phyloP scores from a whole-genome alignment of 352 stramenopile species.

The Phytophthora syringae region DNA sequence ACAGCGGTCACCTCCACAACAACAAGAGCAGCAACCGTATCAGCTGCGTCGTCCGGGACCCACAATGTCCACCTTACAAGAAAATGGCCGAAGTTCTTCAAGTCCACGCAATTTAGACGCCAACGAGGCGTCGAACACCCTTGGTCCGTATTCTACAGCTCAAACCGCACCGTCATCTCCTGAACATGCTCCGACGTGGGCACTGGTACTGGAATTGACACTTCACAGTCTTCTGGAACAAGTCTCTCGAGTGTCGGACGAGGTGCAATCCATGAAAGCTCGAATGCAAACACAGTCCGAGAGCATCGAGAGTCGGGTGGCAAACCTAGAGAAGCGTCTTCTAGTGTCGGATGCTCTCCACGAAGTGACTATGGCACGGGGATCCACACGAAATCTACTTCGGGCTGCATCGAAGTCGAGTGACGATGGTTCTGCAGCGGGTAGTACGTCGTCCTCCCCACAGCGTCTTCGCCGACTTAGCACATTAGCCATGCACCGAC shows the following conservation, averaged over 20 bases:
- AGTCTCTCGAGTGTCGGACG: constrained; percentile 54
- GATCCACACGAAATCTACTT: constrained; percentile 24
- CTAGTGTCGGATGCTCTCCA: constrained; percentile 57
- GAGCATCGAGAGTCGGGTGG: constrained; percentile 42
- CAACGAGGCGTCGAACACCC: constrained; percentile 3
- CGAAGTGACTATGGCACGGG: constrained; percentile 44
- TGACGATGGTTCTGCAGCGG: constrained; percentile 14
- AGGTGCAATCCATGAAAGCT: constrained; percentile 58
- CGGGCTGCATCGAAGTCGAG: constrained; percentile 18
- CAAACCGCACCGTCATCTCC: constrained; percentile 4
- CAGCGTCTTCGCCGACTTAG: constrained; percentile 16
- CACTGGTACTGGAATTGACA: constrained; percentile 52
- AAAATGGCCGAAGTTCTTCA: constrained; percentile 13
- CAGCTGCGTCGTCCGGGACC: constrained; percentile 10
- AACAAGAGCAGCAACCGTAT: constrained; percentile 17
- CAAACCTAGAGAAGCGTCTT: constrained; percentile 54
- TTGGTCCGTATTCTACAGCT: background rate
- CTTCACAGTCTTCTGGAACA: constrained; percentile 64
- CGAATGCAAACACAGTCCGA: constrained; percentile 56
- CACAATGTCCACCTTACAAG: constrained; percentile 23
- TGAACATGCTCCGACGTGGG: constrained; percentile 51
- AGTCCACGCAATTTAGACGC: constrained; percentile 3
- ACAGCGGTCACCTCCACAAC: background rate
- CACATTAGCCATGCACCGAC: constrained; percentile 22
- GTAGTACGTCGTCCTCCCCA: background rate